Evolutionary conservation across 805 yeast genomes (phyloP), one percentile per base, ranked within the genome.

Genomic region (Metschnikowia peoriensis): DNA sequence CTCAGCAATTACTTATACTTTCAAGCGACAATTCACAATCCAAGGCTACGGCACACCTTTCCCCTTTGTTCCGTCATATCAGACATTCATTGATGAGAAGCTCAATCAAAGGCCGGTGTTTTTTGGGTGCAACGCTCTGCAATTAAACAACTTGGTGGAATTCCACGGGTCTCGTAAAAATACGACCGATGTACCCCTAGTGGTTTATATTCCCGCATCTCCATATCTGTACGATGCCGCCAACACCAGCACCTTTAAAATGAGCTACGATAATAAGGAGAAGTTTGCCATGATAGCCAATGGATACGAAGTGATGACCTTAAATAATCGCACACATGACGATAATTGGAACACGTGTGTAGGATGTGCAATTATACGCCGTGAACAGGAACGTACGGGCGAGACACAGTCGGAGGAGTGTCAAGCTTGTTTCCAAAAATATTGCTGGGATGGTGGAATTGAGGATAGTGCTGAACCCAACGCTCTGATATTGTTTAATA

Each of bases 1-100:
- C 46, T 60, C 82, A 4, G 78, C 91, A 1, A 62, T 88, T 49
- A 78, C 76, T 22, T 62, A 66, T 43, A 80, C 88, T 11, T 86
- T 79, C 62, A 70, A 74, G 54, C 76, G 91, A 57, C 90, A 85
- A 68, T 59, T 59, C 41, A 49, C 55, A 1, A 10, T n/a, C 22
- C 62, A 59, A 40, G 62, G 62, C 17, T 37, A 44, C 8, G 62
- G 62, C 34, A 49, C 59, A 7, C 57, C 60, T 7, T 59, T 59
- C 42, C 62, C 62, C 1, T 58, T 41, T 28, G 62, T 59, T 38
- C 62, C 62, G 1, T 14, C 48, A 2, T 47, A 32, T 15, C 46
- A 46, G 4, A 52, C 37, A 9, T 55, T 59, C 22, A 10, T 55
- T 27, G 35, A 45, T 14, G 39, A 50, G 8, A 39, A 46, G 1